These are phyloP conservation scores for Candida sp. DNA, from an alignment of 1,139 yeast genomes.

Conservation along the genomic window DNA sequence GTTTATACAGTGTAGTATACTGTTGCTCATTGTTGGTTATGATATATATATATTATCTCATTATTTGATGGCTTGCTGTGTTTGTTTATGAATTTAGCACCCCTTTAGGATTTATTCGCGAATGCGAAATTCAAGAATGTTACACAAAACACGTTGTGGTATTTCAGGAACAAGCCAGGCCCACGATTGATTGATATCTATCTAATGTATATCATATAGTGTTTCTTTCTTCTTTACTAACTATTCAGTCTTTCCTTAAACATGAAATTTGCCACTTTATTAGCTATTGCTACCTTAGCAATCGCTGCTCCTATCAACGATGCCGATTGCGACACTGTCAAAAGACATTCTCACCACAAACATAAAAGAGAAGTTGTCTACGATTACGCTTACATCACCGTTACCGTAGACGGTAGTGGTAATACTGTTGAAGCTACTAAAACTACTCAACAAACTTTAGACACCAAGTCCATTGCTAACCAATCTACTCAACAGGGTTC, in stretches of 20 bases:
- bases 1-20: neutral
- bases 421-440: conserved; percentile 15
- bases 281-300: conserved; percentile 39
- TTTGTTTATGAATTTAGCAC: neutral
- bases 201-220: neutral
- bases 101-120: neutral
- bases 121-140: neutral
- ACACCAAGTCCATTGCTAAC: conserved; percentile 8
- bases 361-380: conserved; percentile 40
- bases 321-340: conserved; percentile 36
- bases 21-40: neutral
- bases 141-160: neutral
- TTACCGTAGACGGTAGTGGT: conserved; percentile 39
- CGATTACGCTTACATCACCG: conserved; percentile 41
- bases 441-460: conserved; percentile 8
- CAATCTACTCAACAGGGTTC: conserved; percentile 6
- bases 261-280: conserved; percentile 29
- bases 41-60: neutral
- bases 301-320: conserved; percentile 46
- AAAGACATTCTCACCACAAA: conserved; percentile 39
- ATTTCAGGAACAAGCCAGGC: neutral
- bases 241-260: conserved; percentile 12
- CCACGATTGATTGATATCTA: too few species aligned
- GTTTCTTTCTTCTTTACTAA: conserved; percentile 1
- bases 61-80: neutral